Base-by-base conservation (phyloP, 2,329 filamentous ascomycete species). In the Cryphonectria japonica region DNA sequence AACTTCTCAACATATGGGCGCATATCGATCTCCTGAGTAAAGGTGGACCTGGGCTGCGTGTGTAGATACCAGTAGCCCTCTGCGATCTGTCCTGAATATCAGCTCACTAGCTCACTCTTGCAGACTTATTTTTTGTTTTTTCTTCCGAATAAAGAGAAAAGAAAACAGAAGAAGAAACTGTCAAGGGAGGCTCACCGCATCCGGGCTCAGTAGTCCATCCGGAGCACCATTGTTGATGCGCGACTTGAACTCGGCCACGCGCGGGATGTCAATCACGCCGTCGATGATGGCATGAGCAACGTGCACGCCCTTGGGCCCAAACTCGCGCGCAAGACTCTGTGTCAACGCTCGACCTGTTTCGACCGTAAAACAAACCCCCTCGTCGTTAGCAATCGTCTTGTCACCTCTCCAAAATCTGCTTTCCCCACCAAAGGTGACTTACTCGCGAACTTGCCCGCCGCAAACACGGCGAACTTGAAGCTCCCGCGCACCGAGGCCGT, bases 31-130 rank as follows among this genome's bases (percentile, higher is more conserved):
- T 97, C 93, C 78, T 93, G 93, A 0, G 93, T 94, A 77, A 95
- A 97, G 2, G 89, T 89, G 7, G 92, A 93, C 75, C 88, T 87
- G 43, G 91, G 92, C 83, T 97, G 94, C 0, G 90, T 92, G 78
- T 97, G 94, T 76, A 97, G 78, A 78, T 91, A 85, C 93, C 93
- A 97, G 77, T 97, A 97, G 14, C 89, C 88, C 74, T 97, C 93
- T 14, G 94, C 94, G 84, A 97, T 97, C 90, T 95, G 72, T 52
- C 54, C 43, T 26, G 43, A 26, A 6, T 43, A 46, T 52, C 41
- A 41, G 46, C 41, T 64, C 52, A 50, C 9, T 14, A 9, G 16
- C 16, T 6, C 5, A 39, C 2, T 29, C 16, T n/a, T 11, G 5
- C 13, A 64, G n/a, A 7, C 8, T 14, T 19, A n/a, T 39, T 39